These are phyloP conservation scores for Parastagonospora nodorum DNA, from an alignment of 2,329 filamentous ascomycete species.

Conservation along the genomic window DNA sequence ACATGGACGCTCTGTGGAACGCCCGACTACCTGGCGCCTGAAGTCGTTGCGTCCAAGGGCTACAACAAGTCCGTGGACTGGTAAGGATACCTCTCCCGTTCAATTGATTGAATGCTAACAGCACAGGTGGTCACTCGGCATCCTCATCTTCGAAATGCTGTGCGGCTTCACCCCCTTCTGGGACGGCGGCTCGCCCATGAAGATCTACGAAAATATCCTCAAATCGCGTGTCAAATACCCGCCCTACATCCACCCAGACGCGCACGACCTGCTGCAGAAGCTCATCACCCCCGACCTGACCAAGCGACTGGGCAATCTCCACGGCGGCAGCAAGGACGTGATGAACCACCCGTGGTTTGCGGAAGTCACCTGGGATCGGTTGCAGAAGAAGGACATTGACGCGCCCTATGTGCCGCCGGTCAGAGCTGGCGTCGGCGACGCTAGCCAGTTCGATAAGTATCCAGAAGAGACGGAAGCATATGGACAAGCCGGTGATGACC, in stretches of 20 bases:
- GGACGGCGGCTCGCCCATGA: constrained; percentile 97
- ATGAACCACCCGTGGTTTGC: constrained; percentile 97
- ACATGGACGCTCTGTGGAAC: constrained; percentile 99
- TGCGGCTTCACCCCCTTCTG: constrained; percentile 99
- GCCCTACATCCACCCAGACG: constrained; percentile 91
- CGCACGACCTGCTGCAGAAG: constrained; percentile 87
- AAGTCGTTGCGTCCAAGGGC: constrained; percentile 98
- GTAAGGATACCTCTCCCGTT: constrained; percentile 59
- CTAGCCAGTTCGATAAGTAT: constrained; percentile 97
- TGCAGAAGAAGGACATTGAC: constrained; percentile 95
- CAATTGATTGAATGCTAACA: neutral
- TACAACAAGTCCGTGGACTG: constrained; percentile 99
- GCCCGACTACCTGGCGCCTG: constrained; percentile 94
- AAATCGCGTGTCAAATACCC: constrained; percentile 96
- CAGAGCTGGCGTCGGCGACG: constrained; percentile 89
- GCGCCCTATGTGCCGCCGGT: constrained; percentile 97
- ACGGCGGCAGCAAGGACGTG: constrained; percentile 87
- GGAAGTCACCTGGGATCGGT: constrained; percentile 95
- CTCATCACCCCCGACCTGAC: constrained; percentile 95
- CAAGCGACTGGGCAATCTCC: constrained; percentile 91
- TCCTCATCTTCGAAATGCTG: constrained; percentile 99
- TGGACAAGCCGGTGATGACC: constrained; percentile 76
- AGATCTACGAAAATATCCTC: constrained; percentile 99
- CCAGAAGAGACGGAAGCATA: constrained; percentile 96
- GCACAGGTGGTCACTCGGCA: constrained; percentile 92